Evolutionary conservation across 352 stramenopile genomes (phyloP).

Genomic region (Phytophthora citricola): DNA sequence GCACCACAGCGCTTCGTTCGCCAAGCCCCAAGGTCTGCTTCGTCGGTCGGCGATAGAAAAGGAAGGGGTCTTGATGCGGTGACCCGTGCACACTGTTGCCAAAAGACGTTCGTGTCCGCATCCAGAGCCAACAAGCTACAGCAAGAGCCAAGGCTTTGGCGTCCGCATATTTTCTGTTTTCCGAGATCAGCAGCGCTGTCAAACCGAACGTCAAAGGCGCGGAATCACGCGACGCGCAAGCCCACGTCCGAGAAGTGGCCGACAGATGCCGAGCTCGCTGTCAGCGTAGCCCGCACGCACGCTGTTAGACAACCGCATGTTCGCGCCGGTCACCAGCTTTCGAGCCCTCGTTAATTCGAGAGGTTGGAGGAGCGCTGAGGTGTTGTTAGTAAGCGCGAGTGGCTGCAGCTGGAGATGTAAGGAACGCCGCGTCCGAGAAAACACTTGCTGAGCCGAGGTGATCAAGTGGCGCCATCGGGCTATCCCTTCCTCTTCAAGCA

Average conservation of each 20-base stretch:
- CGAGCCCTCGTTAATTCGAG: too few relatives aligned
- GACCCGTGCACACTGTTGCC: not conserved
- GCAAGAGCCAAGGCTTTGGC: slow-evolving; percentile 6
- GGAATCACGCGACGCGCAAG: slow-evolving; percentile 36
- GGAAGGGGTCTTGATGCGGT: slow-evolving; percentile 20
- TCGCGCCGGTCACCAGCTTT: slow-evolving; percentile 1
- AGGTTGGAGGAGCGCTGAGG: too few relatives aligned
- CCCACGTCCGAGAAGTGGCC: slow-evolving; percentile 7
- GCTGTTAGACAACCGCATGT: slow-evolving; percentile 11
- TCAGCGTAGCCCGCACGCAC: slow-evolving; percentile 12
- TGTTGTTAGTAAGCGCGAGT: not conserved
- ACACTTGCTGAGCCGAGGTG: slow-evolving; percentile 4
- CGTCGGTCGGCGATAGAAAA: slow-evolving; percentile 32
- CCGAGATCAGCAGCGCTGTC: slow-evolving; percentile 19
- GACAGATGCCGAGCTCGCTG: slow-evolving; percentile 19
- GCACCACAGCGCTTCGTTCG: slow-evolving; percentile 4
- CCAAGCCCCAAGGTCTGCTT: not conserved
- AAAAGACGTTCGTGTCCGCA: not conserved
- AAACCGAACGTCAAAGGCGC: slow-evolving; percentile 25
- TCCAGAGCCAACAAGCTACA: not conserved
- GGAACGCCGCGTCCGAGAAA: slow-evolving; percentile 1
- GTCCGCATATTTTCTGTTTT: slow-evolving; percentile 23
- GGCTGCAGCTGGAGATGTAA: slow-evolving; percentile 6
- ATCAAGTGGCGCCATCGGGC: slow-evolving; percentile 7
- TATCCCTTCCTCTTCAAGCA: slow-evolving; percentile 26